These are phyloP conservation scores for Podaxis sp. DNA, from an alignment of 768 basidiomycete species.

Conservation along the genomic window DNA sequence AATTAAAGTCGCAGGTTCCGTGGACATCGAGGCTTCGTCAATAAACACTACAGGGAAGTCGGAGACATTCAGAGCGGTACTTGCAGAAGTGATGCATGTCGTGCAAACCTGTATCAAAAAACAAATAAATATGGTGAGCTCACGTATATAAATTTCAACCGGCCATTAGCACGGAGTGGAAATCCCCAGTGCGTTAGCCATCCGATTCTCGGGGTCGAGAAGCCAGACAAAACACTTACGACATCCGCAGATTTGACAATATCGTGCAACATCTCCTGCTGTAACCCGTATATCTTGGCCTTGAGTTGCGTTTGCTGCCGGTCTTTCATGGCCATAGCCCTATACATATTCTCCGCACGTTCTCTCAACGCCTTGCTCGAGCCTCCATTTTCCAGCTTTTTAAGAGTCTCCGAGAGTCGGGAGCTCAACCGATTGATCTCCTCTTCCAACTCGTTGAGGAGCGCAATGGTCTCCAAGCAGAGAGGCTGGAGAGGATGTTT, in stretches of 20 bases:
- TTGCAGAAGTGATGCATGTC: slow-evolving; percentile 81
- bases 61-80: slow-evolving; percentile 58
- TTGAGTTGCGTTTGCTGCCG: slow-evolving; percentile 29
- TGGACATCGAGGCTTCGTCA: slow-evolving; percentile 96
- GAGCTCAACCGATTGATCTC: slow-evolving; percentile 19
- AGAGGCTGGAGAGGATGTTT: slow-evolving; percentile 54
- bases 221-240: slow-evolving; percentile 41
- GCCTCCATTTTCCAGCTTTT: slow-evolving; percentile 20
- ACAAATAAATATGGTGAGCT: slow-evolving; percentile 2
- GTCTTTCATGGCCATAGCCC: slow-evolving; percentile 27
- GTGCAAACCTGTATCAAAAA: slow-evolving; percentile 67
- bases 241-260: slow-evolving; percentile 70
- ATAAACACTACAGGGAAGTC: slow-evolving; percentile 94
- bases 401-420: slow-evolving; percentile 20
- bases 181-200: neutral
- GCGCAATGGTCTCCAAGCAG: slow-evolving; percentile 38
- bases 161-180: neutral
- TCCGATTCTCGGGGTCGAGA: neutral
- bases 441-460: slow-evolving; percentile 22
- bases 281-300: slow-evolving; percentile 50
- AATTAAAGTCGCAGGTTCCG: slow-evolving; percentile 88
- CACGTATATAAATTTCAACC: neutral
- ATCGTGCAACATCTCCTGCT: slow-evolving; percentile 64
- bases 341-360: slow-evolving; percentile 33
- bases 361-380: slow-evolving; percentile 17